Percentiles rank a stretch among this genome's conserved stretches.
phyloP scores from a whole-genome alignment of 345 rosid species.

The Eucalyptus urophylla region DNA sequence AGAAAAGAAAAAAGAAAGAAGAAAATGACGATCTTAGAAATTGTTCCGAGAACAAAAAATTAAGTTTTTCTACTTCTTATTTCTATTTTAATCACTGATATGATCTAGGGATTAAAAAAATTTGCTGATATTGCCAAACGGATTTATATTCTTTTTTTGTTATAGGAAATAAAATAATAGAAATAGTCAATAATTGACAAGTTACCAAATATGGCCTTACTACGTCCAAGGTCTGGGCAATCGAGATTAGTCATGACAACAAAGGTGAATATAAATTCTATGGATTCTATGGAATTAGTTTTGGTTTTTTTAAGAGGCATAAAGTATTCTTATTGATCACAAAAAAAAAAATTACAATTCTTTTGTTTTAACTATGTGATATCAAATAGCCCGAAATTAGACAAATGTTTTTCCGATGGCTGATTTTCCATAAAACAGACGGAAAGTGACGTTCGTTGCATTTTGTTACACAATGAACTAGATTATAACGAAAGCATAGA shows the following conservation, averaged over 20 bases:
- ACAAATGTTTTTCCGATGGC: neutral
- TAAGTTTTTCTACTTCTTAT: too few relatives aligned
- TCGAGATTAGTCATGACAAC: neutral
- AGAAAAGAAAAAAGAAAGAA: too few relatives aligned
- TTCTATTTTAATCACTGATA: accelerated
- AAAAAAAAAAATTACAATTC: too few relatives aligned
- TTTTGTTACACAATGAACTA: neutral
- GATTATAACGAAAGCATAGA: neutral
- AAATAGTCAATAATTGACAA: too few relatives aligned
- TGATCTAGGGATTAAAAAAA: accelerated
- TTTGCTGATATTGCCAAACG: accelerated
- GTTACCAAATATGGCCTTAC: too few relatives aligned
- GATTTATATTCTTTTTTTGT: too few relatives aligned
- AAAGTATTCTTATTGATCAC: neutral
- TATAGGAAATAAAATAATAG: accelerated
- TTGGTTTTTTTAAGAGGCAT: neutral
- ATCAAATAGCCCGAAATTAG: neutral
- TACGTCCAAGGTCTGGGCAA: neutral
- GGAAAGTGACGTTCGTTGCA: neutral
- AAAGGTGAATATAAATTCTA: neutral
- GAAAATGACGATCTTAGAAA: too few relatives aligned
- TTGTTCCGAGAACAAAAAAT: accelerated
- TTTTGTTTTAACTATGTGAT: neutral
- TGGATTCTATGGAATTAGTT: accelerated
- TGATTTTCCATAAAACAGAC: neutral